These are phyloP conservation scores for Apophysomyces trapeziformis DNA, from an alignment of 371 early-diverging fungal species.

Conservation along the genomic window DNA sequence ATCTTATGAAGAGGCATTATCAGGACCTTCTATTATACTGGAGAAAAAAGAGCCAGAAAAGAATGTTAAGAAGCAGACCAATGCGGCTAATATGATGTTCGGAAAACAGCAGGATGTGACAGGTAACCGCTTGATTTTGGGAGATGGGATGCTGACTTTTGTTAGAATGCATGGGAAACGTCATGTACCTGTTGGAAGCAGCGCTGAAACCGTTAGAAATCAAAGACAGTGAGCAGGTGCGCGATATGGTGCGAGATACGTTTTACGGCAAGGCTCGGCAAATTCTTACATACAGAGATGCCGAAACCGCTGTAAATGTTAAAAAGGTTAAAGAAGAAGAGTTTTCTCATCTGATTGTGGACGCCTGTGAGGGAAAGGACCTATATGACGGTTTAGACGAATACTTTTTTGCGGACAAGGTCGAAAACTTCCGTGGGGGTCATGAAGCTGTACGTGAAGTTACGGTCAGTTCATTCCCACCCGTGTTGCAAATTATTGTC, in stretches of 20 bases:
- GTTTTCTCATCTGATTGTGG: slow-evolving; percentile 69
- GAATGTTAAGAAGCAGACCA: slow-evolving; percentile 14
- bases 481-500: slow-evolving; percentile 66
- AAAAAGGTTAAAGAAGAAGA: slow-evolving; percentile 61
- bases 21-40: not conserved
- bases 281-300: slow-evolving; percentile 56
- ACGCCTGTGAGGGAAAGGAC: slow-evolving; percentile 58
- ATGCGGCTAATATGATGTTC: slow-evolving; percentile 53
- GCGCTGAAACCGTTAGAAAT: slow-evolving; percentile 47
- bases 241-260: slow-evolving; percentile 52
- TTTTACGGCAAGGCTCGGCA: slow-evolving; percentile 73
- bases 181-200: slow-evolving; percentile 66
- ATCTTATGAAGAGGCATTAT: slow-evolving; percentile 18
- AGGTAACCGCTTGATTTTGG: slow-evolving; percentile 23
- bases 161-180: slow-evolving; percentile 74
- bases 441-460: slow-evolving; percentile 58
- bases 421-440: slow-evolving; percentile 56
- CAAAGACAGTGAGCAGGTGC: slow-evolving; percentile 39
- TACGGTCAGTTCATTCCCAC: slow-evolving; percentile 58
- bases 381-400: slow-evolving; percentile 68
- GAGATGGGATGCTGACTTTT: not conserved
- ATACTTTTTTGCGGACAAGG: slow-evolving; percentile 59
- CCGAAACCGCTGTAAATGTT: slow-evolving; percentile 34
- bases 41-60: slow-evolving; percentile 15
- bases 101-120: slow-evolving; percentile 75